Evolutionary conservation across 768 basidiomycete genomes (phyloP).

Genomic region (Termitomyces sp.): DNA sequence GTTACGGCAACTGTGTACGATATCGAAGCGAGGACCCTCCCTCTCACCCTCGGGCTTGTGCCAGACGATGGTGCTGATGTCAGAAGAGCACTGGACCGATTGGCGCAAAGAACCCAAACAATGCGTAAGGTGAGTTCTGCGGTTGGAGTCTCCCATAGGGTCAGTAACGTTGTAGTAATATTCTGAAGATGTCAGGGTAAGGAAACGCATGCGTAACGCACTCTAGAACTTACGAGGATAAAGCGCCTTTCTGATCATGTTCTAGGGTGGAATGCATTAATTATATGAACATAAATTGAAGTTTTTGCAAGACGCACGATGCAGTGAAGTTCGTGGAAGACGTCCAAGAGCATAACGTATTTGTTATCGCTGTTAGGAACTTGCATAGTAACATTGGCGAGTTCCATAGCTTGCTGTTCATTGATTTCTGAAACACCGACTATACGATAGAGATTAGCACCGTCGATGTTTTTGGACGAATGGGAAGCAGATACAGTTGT

Average conservation of each 20-base stretch:
- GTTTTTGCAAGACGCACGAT: constrained; percentile 2
- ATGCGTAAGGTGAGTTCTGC: constrained; percentile 6
- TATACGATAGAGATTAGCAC: neutral
- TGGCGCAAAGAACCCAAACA: constrained; percentile 11
- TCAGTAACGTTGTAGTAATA: constrained; percentile 6
- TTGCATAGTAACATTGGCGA: constrained; percentile 11
- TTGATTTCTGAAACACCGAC: constrained; percentile 12
- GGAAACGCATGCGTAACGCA: no score
- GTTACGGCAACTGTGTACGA: constrained; percentile 12
- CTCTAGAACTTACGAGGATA: constrained; percentile 8
- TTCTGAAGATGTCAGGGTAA: neutral
- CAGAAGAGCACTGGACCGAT: constrained; percentile 12
- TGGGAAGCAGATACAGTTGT: constrained; percentile 4
- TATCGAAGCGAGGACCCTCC: constrained; percentile 9
- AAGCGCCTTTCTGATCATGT: constrained; percentile 13
- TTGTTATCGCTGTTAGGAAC: constrained; percentile 10
- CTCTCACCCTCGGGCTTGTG: constrained; percentile 3
- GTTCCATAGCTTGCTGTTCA: constrained; percentile 7
- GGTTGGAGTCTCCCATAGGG: constrained; percentile 7
- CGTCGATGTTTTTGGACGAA: neutral
- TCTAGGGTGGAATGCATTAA: neutral
- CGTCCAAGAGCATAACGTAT: constrained; percentile 14
- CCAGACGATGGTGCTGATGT: constrained; percentile 14
- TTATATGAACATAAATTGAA: no score
- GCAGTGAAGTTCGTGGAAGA: constrained; percentile 16